Percentiles rank a stretch among this genome's conserved stretches.
Conservation (phyloP, 345 rosid genomes). For the Anacardium occidentale region DNA sequence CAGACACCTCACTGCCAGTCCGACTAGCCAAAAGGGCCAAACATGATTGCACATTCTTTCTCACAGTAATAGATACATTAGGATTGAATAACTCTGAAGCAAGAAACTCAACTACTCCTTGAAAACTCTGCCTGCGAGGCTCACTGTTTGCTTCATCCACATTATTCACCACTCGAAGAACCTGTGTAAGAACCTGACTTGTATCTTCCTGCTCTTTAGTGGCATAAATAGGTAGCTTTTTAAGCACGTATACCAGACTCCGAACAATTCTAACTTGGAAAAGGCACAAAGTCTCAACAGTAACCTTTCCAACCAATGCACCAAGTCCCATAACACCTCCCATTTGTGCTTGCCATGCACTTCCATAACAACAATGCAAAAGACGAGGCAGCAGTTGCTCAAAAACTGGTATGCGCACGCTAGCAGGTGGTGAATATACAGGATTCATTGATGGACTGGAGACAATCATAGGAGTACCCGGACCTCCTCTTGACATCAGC, state of each 20-base stretch:
- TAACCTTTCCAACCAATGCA: constrained; percentile 94
- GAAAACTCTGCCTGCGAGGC: constrained; percentile 86
- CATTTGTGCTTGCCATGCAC: constrained; percentile 97
- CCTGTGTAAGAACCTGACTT: constrained; percentile 97
- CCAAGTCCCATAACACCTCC: constrained; percentile 99
- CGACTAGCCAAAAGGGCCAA: constrained; percentile 95
- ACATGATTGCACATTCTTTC: constrained; percentile 96
- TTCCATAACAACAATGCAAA: constrained; percentile 96
- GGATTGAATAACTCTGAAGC: constrained; percentile 94
- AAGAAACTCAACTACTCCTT: constrained; percentile 88
- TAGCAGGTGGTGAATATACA: constrained; percentile 91
- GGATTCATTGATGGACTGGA: constrained; percentile 99
- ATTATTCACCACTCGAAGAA: constrained; percentile 94
- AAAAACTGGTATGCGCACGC: constrained; percentile 87
- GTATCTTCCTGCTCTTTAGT: constrained; percentile 98
- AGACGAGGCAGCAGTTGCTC: constrained; percentile 98
- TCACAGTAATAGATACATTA: constrained; percentile 77
- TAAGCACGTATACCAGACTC: constrained; percentile 87
- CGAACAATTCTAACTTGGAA: constrained; percentile 88
- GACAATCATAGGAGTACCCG: constrained; percentile 90
- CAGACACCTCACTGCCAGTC: constrained; percentile 97
- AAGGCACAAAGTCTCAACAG: constrained; percentile 85
- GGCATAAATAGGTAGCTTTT: constrained; percentile 86
- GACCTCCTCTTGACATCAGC: constrained; percentile 88
- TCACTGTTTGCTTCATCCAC: constrained; percentile 96